phyloP scores from a whole-genome alignment of 1,284 basidiomycete species.

The Trametes versicolor region DNA sequence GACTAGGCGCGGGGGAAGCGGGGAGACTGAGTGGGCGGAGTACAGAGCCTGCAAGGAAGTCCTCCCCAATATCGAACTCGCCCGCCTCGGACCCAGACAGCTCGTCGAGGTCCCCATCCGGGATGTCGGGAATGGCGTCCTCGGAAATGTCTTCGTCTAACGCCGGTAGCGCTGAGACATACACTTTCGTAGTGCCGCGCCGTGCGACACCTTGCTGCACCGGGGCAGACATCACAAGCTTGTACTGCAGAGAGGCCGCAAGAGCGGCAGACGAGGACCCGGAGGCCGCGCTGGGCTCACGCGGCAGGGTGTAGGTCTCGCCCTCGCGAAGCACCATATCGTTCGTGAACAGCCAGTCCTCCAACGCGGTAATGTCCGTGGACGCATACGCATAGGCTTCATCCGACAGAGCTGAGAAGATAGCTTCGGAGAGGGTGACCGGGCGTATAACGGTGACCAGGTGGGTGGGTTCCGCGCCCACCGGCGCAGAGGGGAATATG shows the following conservation, averaged over 20 bases:
- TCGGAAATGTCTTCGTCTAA: slow-evolving; percentile 18
- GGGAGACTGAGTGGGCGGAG: slow-evolving; percentile 31
- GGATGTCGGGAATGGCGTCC: slow-evolving; percentile 27
- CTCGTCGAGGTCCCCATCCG: slow-evolving; percentile 18
- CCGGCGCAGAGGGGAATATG: slow-evolving; percentile 24
- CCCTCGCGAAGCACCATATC: slow-evolving; percentile 60
- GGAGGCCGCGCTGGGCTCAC: slow-evolving; percentile 9
- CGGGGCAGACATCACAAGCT: slow-evolving; percentile 68
- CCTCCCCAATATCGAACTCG: slow-evolving; percentile 65
- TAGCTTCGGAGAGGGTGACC: slow-evolving; percentile 44
- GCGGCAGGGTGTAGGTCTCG: slow-evolving; percentile 48
- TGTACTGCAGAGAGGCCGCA: slow-evolving; percentile 38
- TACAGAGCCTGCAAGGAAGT: slow-evolving; percentile 69
- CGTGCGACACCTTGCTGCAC: slow-evolving; percentile 75
- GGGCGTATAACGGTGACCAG: slow-evolving; percentile 38
- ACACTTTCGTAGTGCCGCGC: slow-evolving; percentile 63
- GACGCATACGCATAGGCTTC: slow-evolving; percentile 40
- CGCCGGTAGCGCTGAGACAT: slow-evolving; percentile 54
- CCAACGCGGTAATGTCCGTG: slow-evolving; percentile 42
- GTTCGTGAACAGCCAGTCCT: slow-evolving; percentile 52
- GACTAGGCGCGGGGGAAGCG: slow-evolving; percentile 15
- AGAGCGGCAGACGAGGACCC: slow-evolving; percentile 4
- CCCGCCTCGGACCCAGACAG: slow-evolving; percentile 38
- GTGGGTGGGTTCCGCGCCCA: slow-evolving; percentile 36
- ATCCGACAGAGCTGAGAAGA: slow-evolving; percentile 41